Evolutionary conservation across 2,329 filamentous ascomycete genomes (phyloP).

Genomic region (Microcera coccophila): DNA sequence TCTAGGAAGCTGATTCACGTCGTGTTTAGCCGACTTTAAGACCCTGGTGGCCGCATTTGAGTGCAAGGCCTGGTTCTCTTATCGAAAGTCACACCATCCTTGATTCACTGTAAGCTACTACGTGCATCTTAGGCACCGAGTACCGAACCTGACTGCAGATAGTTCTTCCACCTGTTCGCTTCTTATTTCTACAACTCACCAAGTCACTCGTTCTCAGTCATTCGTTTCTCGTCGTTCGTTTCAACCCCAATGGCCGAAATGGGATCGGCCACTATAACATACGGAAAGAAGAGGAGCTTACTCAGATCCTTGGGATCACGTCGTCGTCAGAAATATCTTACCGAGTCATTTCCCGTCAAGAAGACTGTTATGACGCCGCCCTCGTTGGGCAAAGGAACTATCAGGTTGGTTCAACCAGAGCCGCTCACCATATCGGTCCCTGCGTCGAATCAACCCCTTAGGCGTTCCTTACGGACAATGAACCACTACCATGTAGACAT

Average conservation of each 20-base stretch:
- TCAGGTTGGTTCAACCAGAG: slow-evolving; percentile 5
- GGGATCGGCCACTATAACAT: slow-evolving; percentile 24
- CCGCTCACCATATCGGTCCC: neutral
- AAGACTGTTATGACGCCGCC: slow-evolving; percentile 16
- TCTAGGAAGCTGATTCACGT: slow-evolving; percentile 2
- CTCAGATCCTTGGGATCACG: slow-evolving; percentile 27
- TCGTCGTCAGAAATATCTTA: slow-evolving; percentile 20
- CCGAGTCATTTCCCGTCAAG: slow-evolving; percentile 11
- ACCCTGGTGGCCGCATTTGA: slow-evolving; percentile 8
- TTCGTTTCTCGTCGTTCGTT: slow-evolving; percentile 1
- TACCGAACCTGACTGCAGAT: neutral
- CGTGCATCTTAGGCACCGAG: neutral
- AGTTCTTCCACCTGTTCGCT: neutral
- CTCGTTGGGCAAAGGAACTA: neutral
- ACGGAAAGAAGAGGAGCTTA: slow-evolving; percentile 31
- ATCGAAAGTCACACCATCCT: slow-evolving; percentile 1
- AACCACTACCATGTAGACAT: slow-evolving; percentile 4
- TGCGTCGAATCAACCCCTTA: slow-evolving; percentile 3
- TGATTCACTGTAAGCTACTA: slow-evolving; percentile 7
- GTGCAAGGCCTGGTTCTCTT: neutral
- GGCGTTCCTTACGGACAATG: slow-evolving; percentile 11
- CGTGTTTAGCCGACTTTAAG: slow-evolving; percentile 4
- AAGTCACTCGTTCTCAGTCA: slow-evolving; percentile 5
- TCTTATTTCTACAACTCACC: slow-evolving; percentile 8
- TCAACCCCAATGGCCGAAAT: slow-evolving; percentile 15